These are phyloP conservation scores for Alternaria novae-zelandiae DNA, from an alignment of 2,329 filamentous ascomycete species.

Conservation along the genomic window DNA sequence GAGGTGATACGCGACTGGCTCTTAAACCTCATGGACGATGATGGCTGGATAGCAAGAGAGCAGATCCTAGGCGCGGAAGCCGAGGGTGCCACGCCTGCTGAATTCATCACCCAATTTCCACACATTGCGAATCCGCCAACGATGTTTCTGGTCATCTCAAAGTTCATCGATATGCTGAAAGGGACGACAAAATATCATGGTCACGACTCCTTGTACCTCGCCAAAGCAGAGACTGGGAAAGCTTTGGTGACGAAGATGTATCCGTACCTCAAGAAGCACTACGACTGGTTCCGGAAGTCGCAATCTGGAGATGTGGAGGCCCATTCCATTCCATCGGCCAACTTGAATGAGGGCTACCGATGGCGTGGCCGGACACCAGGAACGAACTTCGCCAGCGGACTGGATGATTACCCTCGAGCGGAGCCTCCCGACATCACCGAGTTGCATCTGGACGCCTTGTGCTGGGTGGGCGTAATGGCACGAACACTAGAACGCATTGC, in stretches of 20 bases:
- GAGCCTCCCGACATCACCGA: slow-evolving; percentile 92
- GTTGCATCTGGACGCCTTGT: slow-evolving; percentile 89
- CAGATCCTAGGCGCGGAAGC: slow-evolving; percentile 91
- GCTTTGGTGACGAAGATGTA: slow-evolving; percentile 77
- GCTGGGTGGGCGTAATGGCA: slow-evolving; percentile 95
- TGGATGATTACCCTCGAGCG: slow-evolving; percentile 92
- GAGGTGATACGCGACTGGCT: slow-evolving; percentile 95
- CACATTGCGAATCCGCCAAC: slow-evolving; percentile 97
- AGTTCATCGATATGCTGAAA: slow-evolving; percentile 67
- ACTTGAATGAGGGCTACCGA: slow-evolving; percentile 78
- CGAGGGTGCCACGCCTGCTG: slow-evolving; percentile 83
- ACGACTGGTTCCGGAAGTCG: slow-evolving; percentile 90
- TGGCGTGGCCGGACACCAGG: slow-evolving; percentile 86
- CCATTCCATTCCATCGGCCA: slow-evolving; percentile 32
- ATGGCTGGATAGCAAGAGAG: slow-evolving; percentile 95
- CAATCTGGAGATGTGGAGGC: slow-evolving; percentile 72
- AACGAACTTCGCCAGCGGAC: slow-evolving; percentile 85
- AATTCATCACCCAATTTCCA: slow-evolving; percentile 92
- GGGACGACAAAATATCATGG: slow-evolving; percentile 58
- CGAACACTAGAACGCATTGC: slow-evolving; percentile 79
- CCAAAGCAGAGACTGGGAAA: slow-evolving; percentile 68
- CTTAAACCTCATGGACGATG: slow-evolving; percentile 81
- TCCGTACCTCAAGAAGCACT: slow-evolving; percentile 86
- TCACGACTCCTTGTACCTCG: slow-evolving; percentile 62
- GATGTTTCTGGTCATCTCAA: slow-evolving; percentile 83